Conservation (phyloP, 2,329 filamentous ascomycete genomes). For the Blastomyces parvus region DNA sequence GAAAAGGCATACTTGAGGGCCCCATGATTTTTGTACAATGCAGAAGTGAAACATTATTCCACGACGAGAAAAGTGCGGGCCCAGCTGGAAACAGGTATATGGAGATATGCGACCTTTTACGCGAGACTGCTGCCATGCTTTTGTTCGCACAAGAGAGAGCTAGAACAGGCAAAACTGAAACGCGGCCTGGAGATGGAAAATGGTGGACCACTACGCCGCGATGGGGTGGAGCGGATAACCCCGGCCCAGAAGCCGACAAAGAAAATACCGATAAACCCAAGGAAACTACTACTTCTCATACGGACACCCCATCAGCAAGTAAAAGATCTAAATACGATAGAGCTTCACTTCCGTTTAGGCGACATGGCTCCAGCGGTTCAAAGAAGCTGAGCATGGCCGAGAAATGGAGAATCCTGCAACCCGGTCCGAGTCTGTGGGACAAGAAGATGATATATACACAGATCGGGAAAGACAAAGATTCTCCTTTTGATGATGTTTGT, state of each 20-base stretch:
- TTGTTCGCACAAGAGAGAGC: constrained; percentile 51
- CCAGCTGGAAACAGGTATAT: constrained; percentile 24
- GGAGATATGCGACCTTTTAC: constrained; percentile 45
- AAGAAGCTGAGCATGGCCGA: constrained; percentile 40
- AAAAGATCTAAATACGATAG: constrained; percentile 33
- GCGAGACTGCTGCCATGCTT: constrained; percentile 50
- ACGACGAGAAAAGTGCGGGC: constrained; percentile 25
- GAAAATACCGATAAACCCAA: constrained; percentile 23
- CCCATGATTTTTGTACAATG: constrained; percentile 49
- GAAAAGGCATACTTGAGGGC: constrained; percentile 48
- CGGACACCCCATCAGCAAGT: constrained; percentile 25
- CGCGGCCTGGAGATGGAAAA: constrained; percentile 45
- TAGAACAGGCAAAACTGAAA: constrained; percentile 45
- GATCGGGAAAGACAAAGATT: constrained; percentile 43
- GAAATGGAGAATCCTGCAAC: constrained; percentile 45
- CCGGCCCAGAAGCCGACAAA: constrained; percentile 28
- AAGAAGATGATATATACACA: constrained; percentile 46
- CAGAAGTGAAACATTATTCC: constrained; percentile 47
- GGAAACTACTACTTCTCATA: constrained; percentile 19
- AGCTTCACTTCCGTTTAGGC: constrained; percentile 25
- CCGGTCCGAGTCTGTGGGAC: constrained; percentile 47
- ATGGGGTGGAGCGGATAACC: constrained; percentile 44
- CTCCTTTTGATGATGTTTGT: constrained; percentile 47
- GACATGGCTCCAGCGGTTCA: constrained; percentile 25
- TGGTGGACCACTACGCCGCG: constrained; percentile 52